Conservation (phyloP, 1,284 basidiomycete species). For the Anthracocystis walkeri region DNA sequence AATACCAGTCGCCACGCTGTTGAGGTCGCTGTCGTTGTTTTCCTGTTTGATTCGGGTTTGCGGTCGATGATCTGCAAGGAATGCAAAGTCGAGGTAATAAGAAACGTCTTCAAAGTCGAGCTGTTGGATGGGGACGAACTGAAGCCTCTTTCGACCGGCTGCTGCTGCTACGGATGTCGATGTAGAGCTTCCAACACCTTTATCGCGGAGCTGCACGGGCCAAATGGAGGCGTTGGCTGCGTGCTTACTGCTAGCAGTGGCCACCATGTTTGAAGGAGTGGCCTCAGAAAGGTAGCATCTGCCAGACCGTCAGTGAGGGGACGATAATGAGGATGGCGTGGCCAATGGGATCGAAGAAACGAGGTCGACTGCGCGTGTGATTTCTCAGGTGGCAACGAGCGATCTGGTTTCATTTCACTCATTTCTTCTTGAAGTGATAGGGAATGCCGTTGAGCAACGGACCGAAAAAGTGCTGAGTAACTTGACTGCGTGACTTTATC, state of each 20-base stretch:
- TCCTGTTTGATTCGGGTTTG: neutral
- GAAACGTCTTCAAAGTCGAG: conserved; percentile 52
- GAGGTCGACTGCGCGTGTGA: too few relatives aligned
- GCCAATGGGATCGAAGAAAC: too few relatives aligned
- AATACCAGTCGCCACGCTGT: neutral
- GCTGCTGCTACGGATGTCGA: neutral
- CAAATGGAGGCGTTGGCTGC: conserved; percentile 30
- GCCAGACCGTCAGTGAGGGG: too few relatives aligned
- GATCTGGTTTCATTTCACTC: too few relatives aligned
- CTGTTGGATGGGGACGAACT: conserved; percentile 15
- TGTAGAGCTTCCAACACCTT: neutral
- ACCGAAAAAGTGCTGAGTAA: too few relatives aligned
- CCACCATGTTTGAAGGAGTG: too few relatives aligned
- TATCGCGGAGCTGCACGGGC: conserved; percentile 37
- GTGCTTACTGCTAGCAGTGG: too few relatives aligned
- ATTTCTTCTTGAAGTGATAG: too few relatives aligned
- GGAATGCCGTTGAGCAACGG: too few relatives aligned
- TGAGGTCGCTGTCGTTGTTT: neutral
- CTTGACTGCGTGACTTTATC: too few relatives aligned
- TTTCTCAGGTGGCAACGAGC: too few relatives aligned
- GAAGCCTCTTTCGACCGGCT: neutral
- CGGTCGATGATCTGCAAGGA: conserved; percentile 5
- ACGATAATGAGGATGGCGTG: neutral
- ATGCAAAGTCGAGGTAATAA: conserved; percentile 30
- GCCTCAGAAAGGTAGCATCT: too few relatives aligned